Base-by-base conservation (phyloP, 1,139 yeast genomes). In the Hansenula sp. region DNA sequence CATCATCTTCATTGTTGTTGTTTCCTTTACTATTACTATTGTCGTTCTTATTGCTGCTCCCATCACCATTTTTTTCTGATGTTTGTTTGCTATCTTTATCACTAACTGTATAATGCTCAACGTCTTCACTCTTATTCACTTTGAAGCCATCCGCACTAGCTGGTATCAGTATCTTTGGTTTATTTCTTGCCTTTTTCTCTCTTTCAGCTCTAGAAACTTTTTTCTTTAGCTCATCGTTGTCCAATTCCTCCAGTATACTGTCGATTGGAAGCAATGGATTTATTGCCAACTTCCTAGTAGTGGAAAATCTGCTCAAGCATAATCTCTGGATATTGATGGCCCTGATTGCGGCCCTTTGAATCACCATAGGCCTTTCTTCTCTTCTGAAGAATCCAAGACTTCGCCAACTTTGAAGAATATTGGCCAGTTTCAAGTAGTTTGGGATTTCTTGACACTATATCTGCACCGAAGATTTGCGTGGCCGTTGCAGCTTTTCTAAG, bases 221-320 rank as follows among this genome's bases (percentile, higher is more conserved):
- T 36, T 49, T 50, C 31, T 48, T 46, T 25, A 46, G 31, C 9
- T 49, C 53, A 19, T 55, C 58, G 13, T 46, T 44, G 17, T 50
- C 51, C 16, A 54, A 42, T 10, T 52, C 50, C 19, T 53, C 59
- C 17, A 54, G 46, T 5, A 59, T n/a, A 31, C 52, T 50, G 41
- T 65, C 70, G 16, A 66, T 46, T 2, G 67, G 68, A 2, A 63
- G 31, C 6, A 65, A 43, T 6, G 70, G 69, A 45, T 66, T 66
- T 31, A 66, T 43, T 10, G 42, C 41, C 12, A 15, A 9, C 2
- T 12, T 12, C 2, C 21, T 17, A 3, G 41, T 33, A 3, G 28
- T 18, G 19, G 36, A 29, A 17, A 44, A 44, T 5, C n/a, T 11
- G 17, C 44, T 29, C 6, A 24, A 1, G n/a, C 7, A 10, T 8